phyloP scores from a whole-genome alignment of 2,329 filamentous ascomycete genomes.

The Fusarium proliferatum region DNA sequence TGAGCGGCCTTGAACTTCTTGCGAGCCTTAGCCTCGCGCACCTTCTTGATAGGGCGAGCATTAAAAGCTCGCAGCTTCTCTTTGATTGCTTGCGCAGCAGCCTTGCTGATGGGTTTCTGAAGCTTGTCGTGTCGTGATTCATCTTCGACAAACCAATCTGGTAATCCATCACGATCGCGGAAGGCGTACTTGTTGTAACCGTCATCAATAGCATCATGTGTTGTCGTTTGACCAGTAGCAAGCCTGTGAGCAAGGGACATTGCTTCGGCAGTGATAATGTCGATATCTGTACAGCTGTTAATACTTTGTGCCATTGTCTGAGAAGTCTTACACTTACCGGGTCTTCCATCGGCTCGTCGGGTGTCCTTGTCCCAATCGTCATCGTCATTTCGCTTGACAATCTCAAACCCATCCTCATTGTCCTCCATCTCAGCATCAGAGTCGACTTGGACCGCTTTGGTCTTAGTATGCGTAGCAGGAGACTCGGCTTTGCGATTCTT shows the following conservation, averaged over 20 bases:
- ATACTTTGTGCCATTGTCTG: no score
- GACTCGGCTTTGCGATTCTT: constrained; percentile 45
- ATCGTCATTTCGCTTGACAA: constrained; percentile 63
- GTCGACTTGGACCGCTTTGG: constrained; percentile 40
- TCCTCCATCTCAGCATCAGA: constrained; percentile 51
- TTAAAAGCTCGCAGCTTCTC: constrained; percentile 94
- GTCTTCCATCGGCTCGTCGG: constrained; percentile 70
- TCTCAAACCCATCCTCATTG: constrained; percentile 67
- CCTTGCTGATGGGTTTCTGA: constrained; percentile 90
- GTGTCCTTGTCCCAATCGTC: constrained; percentile 76
- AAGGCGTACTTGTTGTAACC: constrained; percentile 93
- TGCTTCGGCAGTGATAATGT: no score
- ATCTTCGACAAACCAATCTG: constrained; percentile 98
- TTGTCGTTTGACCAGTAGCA: constrained; percentile 85
- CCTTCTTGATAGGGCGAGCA: constrained; percentile 98
- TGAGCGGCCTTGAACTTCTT: constrained; percentile 98
- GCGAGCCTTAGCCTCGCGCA: constrained; percentile 92
- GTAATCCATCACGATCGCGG: constrained; percentile 89
- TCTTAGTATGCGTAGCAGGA: no score
- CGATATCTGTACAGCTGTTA: no score
- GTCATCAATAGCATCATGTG: constrained; percentile 85
- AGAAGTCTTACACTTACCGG: constrained; percentile 57
- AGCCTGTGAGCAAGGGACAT: no score
- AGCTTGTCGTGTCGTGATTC: constrained; percentile 84
- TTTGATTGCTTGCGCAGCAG: constrained; percentile 90